phyloP scores from a whole-genome alignment of 129 eudicot species.

The Tanacetum coccineum region DNA sequence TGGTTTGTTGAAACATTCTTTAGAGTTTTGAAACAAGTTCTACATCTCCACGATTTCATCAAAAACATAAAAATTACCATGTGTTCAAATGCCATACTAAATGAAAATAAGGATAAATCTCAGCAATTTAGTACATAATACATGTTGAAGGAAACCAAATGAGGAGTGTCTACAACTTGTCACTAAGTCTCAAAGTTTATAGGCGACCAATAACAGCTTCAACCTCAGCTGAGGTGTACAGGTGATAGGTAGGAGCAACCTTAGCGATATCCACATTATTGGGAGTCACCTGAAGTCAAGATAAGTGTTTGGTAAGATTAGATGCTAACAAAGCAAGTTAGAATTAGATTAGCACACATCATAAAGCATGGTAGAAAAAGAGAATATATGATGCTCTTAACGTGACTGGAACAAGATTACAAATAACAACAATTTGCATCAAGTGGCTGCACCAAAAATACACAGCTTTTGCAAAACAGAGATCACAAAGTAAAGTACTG shows the following conservation, averaged over 20 bases:
- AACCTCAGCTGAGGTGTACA: constrained; percentile 84
- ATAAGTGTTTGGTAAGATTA: not conserved
- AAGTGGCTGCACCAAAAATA: too few relatives aligned
- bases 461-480: too few relatives aligned
- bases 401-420: too few relatives aligned
- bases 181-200: constrained; percentile 17
- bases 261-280: constrained; percentile 91
- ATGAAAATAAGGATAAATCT: constrained; percentile 9
- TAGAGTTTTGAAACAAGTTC: not conserved
- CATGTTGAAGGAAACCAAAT: constrained; percentile 11
- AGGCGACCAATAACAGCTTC: constrained; percentile 80
- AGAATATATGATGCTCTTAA: too few relatives aligned
- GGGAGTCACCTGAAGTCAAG: constrained; percentile 69
- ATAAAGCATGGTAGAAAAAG: not conserved
- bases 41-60: constrained; percentile 7
- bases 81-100: constrained; percentile 20
- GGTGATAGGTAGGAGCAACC: constrained; percentile 88
- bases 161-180: constrained; percentile 11
- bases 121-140: constrained; percentile 23
- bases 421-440: too few relatives aligned
- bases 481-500: too few relatives aligned
- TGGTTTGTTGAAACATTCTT: not conserved
- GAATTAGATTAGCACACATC: not conserved
- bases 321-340: constrained; percentile 7
- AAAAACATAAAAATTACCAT: not conserved